A percentile compares a stretch with the other conserved stretches of the same genome.
phyloP scores from a whole-genome alignment of 2,329 filamentous ascomycete species.

The Talaromyces sp. region DNA sequence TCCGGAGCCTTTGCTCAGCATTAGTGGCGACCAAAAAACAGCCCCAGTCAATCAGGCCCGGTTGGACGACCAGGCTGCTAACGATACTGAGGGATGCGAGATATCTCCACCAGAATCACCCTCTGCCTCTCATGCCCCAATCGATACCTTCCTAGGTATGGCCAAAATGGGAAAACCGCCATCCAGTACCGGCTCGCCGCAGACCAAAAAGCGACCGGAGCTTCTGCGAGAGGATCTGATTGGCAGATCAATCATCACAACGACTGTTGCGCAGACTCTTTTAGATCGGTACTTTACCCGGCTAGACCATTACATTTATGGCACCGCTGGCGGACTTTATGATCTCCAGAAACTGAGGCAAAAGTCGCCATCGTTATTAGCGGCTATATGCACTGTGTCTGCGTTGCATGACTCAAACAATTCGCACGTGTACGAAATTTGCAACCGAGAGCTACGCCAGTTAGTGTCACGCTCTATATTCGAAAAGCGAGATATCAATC shows the following conservation, averaged over 20 bases:
- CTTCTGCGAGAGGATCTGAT: slow-evolving; percentile 39
- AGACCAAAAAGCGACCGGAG: slow-evolving; percentile 23
- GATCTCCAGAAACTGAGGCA: slow-evolving; percentile 39
- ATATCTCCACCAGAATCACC: slow-evolving; percentile 34
- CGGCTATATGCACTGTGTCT: slow-evolving; percentile 45
- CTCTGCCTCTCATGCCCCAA: slow-evolving; percentile 34
- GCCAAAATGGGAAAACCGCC: slow-evolving; percentile 32
- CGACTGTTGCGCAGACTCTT: slow-evolving; percentile 42
- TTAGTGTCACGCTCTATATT: slow-evolving; percentile 48
- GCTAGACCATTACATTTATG: slow-evolving; percentile 48
- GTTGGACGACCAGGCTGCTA: not conserved
- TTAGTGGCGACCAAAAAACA: slow-evolving; percentile 8
- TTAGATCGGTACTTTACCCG: slow-evolving; percentile 42
- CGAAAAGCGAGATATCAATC: slow-evolving; percentile 44
- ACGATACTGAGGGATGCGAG: slow-evolving; percentile 37
- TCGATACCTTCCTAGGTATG: slow-evolving; percentile 37
- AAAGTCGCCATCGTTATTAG: slow-evolving; percentile 41
- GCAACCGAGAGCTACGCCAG: slow-evolving; percentile 45
- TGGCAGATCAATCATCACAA: slow-evolving; percentile 40
- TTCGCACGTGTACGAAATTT: slow-evolving; percentile 31
- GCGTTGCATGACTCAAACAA: slow-evolving; percentile 42
- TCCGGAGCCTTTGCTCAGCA: slow-evolving; percentile 19
- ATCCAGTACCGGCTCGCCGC: slow-evolving; percentile 27
- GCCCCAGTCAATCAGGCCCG: not conserved
- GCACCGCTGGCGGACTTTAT: slow-evolving; percentile 41